Conservation (phyloP, 495 filamentous ascomycete genomes). For the Cercophora samala region DNA sequence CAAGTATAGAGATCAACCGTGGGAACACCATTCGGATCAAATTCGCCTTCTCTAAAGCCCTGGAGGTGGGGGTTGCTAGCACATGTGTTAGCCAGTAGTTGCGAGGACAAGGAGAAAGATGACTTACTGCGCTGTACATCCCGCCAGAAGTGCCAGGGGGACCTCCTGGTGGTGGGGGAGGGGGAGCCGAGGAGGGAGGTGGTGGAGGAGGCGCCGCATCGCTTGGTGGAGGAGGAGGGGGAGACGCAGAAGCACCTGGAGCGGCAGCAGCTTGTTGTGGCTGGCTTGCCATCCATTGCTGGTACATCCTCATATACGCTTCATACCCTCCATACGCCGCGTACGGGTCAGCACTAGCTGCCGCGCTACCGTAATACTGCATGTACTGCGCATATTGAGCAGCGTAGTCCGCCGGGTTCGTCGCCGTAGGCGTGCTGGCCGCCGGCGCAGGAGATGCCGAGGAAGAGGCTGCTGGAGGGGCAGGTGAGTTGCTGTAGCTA, state of each 20-base stretch:
- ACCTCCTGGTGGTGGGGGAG: slow-evolving; percentile 61
- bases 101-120: slow-evolving; percentile 11
- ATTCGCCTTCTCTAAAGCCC: background rate
- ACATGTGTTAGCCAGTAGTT: slow-evolving; percentile 19
- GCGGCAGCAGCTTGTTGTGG: slow-evolving; percentile 46
- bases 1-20: no score
- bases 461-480: slow-evolving; percentile 32
- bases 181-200: slow-evolving; percentile 55
- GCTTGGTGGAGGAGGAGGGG: slow-evolving; percentile 59
- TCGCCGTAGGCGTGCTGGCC: slow-evolving; percentile 37
- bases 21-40: no score
- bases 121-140: slow-evolving; percentile 62
- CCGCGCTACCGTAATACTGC: slow-evolving; percentile 38
- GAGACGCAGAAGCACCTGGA: slow-evolving; percentile 49
- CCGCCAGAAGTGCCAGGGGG: slow-evolving; percentile 52
- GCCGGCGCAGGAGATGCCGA: slow-evolving; percentile 35
- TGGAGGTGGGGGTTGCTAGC: slow-evolving; percentile 18
- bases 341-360: slow-evolving; percentile 67
- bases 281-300: slow-evolving; percentile 57
- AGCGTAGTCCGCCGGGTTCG: slow-evolving; percentile 54
- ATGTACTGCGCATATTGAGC: slow-evolving; percentile 83
- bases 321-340: slow-evolving; percentile 85
- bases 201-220: slow-evolving; percentile 57
- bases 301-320: slow-evolving; percentile 68
- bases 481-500: slow-evolving; percentile 38